A percentile compares a stretch with the other conserved stretches of the same genome.
These are phyloP conservation scores for Elongisporangium senticosum DNA, from an alignment of 352 stramenopile species.

Conservation along the genomic window DNA sequence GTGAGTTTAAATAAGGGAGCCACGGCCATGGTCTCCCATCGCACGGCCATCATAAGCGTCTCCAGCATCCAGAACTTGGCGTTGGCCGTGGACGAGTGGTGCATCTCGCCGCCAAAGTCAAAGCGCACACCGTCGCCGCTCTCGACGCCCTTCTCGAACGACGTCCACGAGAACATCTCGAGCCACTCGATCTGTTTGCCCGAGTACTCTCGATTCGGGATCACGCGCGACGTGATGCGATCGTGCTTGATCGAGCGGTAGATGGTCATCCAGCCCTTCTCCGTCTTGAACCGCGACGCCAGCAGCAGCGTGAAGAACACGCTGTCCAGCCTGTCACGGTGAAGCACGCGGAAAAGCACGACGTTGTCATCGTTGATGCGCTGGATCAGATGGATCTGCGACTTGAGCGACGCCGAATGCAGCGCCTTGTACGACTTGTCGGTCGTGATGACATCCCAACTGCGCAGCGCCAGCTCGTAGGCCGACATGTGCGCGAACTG, in stretches of 20 bases:
- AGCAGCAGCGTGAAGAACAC: slow-evolving; percentile 32
- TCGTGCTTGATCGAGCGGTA: slow-evolving; percentile 30
- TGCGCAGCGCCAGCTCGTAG: slow-evolving; percentile 18
- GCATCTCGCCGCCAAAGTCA: slow-evolving; percentile 15
- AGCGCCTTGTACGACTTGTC: slow-evolving; percentile 20
- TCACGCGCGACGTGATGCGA: background rate
- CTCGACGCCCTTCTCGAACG: slow-evolving; percentile 7
- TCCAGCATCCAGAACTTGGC: slow-evolving; percentile 9
- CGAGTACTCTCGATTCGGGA: background rate
- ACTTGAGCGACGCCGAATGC: slow-evolving; percentile 23
- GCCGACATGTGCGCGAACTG: slow-evolving; percentile 20
- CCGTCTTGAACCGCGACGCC: slow-evolving; percentile 28
- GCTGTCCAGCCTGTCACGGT: slow-evolving; percentile 14
- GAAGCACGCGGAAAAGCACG: slow-evolving; percentile 28
- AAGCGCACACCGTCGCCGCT: slow-evolving; percentile 5
- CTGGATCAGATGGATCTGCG: slow-evolving; percentile 22
- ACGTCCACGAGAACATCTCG: slow-evolving; percentile 17
- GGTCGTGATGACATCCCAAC: slow-evolving; percentile 32
- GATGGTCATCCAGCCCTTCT: slow-evolving; percentile 27
- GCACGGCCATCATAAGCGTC: slow-evolving; percentile 1
- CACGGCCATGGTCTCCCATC: slow-evolving; percentile 3
- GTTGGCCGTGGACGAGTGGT: slow-evolving; percentile 9
- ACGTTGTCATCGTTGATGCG: slow-evolving; percentile 29
- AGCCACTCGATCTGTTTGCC: slow-evolving; percentile 10
- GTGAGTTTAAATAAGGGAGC: background rate